Conservation (phyloP, 2,329 filamentous ascomycete species). For the Ceratocystis harringtonii region DNA sequence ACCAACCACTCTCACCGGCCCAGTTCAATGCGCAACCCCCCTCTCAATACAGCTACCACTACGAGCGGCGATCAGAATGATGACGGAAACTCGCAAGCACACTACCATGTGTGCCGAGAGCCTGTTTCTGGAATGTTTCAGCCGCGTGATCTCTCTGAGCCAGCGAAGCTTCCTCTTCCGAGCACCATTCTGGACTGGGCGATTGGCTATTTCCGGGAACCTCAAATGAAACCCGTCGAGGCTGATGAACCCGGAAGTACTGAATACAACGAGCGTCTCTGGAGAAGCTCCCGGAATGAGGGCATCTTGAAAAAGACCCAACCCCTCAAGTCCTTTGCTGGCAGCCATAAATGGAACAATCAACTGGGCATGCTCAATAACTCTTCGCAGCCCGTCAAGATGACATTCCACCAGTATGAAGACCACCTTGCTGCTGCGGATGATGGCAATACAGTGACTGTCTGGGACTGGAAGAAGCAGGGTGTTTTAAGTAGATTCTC, state of each 20-base stretch:
- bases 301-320: conserved; percentile 84
- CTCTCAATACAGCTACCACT: conserved; percentile 22
- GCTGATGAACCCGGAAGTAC: conserved; percentile 91
- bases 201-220: conserved; percentile 92
- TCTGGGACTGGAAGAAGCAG: conserved; percentile 87
- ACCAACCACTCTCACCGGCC: conserved; percentile 22
- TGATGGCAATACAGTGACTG: conserved; percentile 73
- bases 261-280: conserved; percentile 89
- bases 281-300: conserved; percentile 86
- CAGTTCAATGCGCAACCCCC: conserved; percentile 18
- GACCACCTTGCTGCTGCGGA: conserved; percentile 89
- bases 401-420: conserved; percentile 97
- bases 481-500: conserved; percentile 69
- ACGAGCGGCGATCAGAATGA: conserved; percentile 61
- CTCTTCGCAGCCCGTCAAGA: conserved; percentile 72
- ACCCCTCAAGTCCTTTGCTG: conserved; percentile 77
- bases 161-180: conserved; percentile 55
- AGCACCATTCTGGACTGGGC: conserved; percentile 91
- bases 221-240: conserved; percentile 93
- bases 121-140: conserved; percentile 67
- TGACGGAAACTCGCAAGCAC: conserved; percentile 45
- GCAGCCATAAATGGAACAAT: conserved; percentile 74
- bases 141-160: conserved; percentile 41
- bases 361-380: conserved; percentile 76
- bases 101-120: conserved; percentile 60